Evolutionary conservation across 2,329 filamentous ascomycete genomes (phyloP).

Genomic region (Colletotrichum australisinense): DNA sequence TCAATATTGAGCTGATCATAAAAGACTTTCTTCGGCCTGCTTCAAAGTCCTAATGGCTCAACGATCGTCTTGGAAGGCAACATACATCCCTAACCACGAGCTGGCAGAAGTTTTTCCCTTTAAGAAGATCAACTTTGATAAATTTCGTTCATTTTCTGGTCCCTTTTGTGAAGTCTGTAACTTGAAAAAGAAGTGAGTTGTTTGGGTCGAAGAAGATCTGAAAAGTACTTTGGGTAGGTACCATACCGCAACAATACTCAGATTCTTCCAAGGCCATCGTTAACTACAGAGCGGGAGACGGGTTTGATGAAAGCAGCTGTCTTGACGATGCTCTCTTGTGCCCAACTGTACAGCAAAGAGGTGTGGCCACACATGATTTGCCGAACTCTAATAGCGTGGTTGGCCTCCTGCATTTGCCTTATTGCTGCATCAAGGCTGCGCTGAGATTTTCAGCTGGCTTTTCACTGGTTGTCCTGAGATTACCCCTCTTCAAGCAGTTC

Average conservation of each 20-base stretch:
- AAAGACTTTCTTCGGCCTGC: neutral
- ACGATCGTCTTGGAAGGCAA: neutral
- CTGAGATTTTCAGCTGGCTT: neutral
- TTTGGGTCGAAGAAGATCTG: no score
- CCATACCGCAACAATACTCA: no score
- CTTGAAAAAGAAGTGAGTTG: no score
- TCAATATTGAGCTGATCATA: neutral
- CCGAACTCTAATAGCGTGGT: neutral
- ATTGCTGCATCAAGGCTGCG: neutral
- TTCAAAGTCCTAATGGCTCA: neutral
- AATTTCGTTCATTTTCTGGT: no score
- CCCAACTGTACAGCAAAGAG: no score
- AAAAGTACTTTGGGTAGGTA: no score
- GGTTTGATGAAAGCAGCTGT: no score
- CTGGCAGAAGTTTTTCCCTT: rapidly evolving
- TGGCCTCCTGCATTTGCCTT: neutral
- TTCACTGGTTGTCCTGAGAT: neutral
- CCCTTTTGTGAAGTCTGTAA: no score
- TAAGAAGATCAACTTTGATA: no score
- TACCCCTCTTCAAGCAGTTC: neutral
- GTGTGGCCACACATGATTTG: neutral
- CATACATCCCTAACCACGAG: neutral
- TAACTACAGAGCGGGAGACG: no score
- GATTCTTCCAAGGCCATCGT: no score
- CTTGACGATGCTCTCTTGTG: no score